Base-by-base conservation (phyloP, 169 alveolate genomes). In the Sarcocystis neurona region DNA sequence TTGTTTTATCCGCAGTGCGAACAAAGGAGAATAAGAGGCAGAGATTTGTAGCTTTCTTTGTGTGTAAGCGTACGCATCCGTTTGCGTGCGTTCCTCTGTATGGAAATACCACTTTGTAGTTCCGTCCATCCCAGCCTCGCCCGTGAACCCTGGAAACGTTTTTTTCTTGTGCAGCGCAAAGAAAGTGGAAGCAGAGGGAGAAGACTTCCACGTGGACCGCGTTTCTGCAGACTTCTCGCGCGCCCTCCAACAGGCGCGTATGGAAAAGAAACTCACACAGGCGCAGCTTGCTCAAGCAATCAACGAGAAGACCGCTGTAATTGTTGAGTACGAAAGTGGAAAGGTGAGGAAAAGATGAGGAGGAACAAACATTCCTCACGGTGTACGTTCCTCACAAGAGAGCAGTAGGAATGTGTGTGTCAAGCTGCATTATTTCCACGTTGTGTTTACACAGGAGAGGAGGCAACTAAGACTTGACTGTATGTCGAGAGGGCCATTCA, bases 231-330 rank as follows among this genome's bases (percentile, higher is more conserved):
- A 93, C 68, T 93, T 93, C 91, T 85, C 82, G 46, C 86, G 87
- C 46, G 93, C 95, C 23, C 86, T 93, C 37, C 93, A 89, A 48
- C 91, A 90, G 43, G 95, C 94, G 20, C 82, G 94, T 48, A 82
- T 89, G 46, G 89, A 79, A 37, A 93, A 93, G 88, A 85, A 92
- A 63, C 63, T 89, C 92, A 90, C 92, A 6, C 95, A 93, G 79
- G 94, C 93, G 15, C 92, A 84, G 66, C 92, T 93, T 18, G 95
- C 95, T 15, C 92, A 92, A 87, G 91, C 92, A 37, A 87, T 93
- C 84, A 93, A 93, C 78, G 95, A 93, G 91, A 92, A 92, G 89
- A 89, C 92, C 12, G 85, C 94, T 18, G 94, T 90, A 30, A 78
- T 92, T 48, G 87, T 80, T 72, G 94, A 92, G 39, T 92, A 92